Evolutionary conservation across 306 rosid genomes (phyloP).

Genomic region (Lithocarpus polystachyus): DNA sequence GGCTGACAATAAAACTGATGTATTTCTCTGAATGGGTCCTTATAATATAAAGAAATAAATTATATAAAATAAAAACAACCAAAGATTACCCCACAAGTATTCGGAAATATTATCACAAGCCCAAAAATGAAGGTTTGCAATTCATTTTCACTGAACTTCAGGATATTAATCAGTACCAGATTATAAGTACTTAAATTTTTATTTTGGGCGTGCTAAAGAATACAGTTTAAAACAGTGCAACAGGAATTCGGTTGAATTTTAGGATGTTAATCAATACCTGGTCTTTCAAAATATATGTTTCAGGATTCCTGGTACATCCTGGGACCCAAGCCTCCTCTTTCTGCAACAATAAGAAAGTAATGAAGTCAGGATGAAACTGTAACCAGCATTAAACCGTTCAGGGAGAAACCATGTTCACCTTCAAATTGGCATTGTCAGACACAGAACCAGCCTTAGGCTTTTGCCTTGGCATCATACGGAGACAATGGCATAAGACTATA

Average conservation of each 20-base stretch:
- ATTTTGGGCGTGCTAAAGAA: too few species aligned
- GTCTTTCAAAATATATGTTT: slow-evolving; percentile 68
- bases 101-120: not conserved
- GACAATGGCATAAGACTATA: slow-evolving; percentile 62
- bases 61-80: too few species aligned
- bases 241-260: too few species aligned
- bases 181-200: not conserved
- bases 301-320: slow-evolving; percentile 78
- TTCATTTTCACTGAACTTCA: not conserved
- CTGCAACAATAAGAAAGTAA: slow-evolving; percentile 30
- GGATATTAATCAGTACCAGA: not conserved
- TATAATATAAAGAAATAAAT: too few species aligned
- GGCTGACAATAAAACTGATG: too few species aligned
- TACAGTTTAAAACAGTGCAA: too few species aligned
- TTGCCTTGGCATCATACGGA: slow-evolving; percentile 87
- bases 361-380: slow-evolving; percentile 8
- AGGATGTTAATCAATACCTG: slow-evolving; percentile 33
- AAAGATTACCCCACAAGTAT: too few species aligned
- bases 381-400: slow-evolving; percentile 9
- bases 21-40: too few species aligned
- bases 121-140: not conserved
- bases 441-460: slow-evolving; percentile 47
- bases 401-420: slow-evolving; percentile 34
- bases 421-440: slow-evolving; percentile 43
- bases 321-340: slow-evolving; percentile 58